These are phyloP conservation scores for Ampelocalamus luodianensis DNA, from an alignment of 176 grass and related monocot genomes.

Conservation along the genomic window DNA sequence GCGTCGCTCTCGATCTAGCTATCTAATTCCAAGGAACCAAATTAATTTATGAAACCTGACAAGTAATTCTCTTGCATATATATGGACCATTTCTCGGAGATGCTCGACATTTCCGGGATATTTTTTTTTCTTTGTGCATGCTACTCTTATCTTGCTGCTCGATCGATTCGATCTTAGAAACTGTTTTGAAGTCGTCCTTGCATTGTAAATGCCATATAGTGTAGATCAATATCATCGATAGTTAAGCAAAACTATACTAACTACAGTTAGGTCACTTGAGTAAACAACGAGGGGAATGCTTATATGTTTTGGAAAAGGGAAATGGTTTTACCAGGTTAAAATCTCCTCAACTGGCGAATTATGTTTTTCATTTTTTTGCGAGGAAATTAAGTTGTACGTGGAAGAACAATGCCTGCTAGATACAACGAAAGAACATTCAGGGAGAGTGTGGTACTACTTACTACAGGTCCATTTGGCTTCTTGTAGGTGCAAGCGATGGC, in stretches of 20 bases:
- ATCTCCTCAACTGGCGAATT: not conserved
- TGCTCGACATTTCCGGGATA: not conserved
- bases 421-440: not conserved
- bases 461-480: not conserved
- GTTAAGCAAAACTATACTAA: not conserved
- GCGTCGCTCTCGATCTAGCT: not conserved
- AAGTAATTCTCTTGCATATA: not conserved
- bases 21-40: not conserved
- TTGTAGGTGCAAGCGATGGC: not conserved
- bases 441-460: not conserved
- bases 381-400: not conserved
- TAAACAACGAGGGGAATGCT: not conserved
- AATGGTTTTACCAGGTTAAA: not conserved
- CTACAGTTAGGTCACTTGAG: not conserved
- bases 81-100: not conserved
- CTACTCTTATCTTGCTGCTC: not conserved
- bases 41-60: not conserved
- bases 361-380: not conserved
- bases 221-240: not conserved
- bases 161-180: not conserved
- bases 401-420: not conserved
- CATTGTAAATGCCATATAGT: not conserved
- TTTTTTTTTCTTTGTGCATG: too few species aligned
- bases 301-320: not conserved
- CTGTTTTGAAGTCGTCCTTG: not conserved